Evolutionary conservation across 225 moss, liverwort and hornwort species (phyloP).

Genomic region (Lunularia cruciata): DNA sequence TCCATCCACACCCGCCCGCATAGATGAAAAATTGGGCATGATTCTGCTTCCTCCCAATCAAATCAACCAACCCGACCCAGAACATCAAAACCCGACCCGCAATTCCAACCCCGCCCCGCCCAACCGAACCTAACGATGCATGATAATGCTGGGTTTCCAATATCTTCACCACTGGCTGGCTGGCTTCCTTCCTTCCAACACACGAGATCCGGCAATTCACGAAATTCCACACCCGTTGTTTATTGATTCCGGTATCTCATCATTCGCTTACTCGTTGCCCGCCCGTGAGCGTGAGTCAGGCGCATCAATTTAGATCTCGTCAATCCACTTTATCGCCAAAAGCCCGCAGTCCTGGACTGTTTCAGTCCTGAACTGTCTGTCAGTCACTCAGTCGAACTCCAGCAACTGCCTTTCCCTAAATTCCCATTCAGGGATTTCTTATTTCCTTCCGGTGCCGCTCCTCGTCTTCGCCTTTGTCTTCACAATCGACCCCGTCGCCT

Average conservation of each 20-base stretch:
- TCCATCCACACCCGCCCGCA: too few relatives aligned
- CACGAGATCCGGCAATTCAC: not conserved
- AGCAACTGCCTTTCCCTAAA: conserved; percentile 7
- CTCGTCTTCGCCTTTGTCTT: not conserved
- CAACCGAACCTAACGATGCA: too few relatives aligned
- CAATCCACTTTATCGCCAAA: conserved; percentile 12
- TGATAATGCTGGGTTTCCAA: too few relatives aligned
- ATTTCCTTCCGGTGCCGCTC: not conserved
- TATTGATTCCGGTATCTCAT: not conserved
- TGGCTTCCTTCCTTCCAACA: conserved; percentile 9
- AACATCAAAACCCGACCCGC: too few relatives aligned
- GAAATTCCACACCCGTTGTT: not conserved
- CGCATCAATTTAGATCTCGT: not conserved
- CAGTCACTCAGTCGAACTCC: too few relatives aligned
- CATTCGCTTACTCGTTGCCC: conserved; percentile 13
- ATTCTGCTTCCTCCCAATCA: too few relatives aligned
- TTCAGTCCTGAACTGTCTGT: conserved; percentile 9
- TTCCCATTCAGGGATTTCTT: not conserved
- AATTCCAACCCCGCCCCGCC: too few relatives aligned
- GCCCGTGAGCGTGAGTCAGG: conserved; percentile 2
- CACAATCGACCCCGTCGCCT: too few relatives aligned
- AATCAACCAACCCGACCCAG: too few relatives aligned
- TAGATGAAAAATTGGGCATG: too few relatives aligned
- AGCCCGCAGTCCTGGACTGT: not conserved
- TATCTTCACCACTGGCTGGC: too few relatives aligned